A percentile compares a stretch with the other conserved stretches of the same genome.
Conservation (phyloP, 768 basidiomycete species). For the Collybia sp. region DNA sequence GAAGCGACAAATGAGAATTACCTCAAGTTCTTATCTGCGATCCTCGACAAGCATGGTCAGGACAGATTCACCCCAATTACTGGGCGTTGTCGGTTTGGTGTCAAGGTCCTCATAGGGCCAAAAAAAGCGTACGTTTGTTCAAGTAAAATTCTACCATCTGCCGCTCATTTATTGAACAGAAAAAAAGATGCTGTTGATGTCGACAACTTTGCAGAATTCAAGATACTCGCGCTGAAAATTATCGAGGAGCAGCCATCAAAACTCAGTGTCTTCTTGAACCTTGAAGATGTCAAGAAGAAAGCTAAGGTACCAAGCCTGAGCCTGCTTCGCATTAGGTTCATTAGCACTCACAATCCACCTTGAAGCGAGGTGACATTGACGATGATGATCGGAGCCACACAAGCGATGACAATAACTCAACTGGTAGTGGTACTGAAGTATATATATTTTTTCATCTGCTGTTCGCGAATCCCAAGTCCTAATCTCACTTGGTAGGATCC, state of each 20-base stretch:
- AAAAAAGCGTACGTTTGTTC: background rate
- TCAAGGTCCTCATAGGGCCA: constrained; percentile 2
- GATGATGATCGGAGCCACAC: no score
- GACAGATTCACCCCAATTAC: constrained; percentile 3
- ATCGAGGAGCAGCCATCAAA: constrained; percentile 6
- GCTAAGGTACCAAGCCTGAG: no score
- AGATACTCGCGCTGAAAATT: constrained; percentile 6
- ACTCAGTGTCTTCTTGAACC: constrained; percentile 8
- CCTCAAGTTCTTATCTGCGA: constrained; percentile 4
- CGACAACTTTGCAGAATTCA: constrained; percentile 9
- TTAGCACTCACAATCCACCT: no score
- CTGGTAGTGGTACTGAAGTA: no score
- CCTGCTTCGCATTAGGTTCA: no score
- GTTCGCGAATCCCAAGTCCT: no score
- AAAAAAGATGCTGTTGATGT: constrained; percentile 16
- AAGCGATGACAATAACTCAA: no score
- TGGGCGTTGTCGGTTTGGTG: background rate
- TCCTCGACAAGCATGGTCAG: constrained; percentile 5
- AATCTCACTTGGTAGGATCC: no score
- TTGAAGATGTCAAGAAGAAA: constrained; percentile 9
- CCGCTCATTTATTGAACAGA: constrained; percentile 3
- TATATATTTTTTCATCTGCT: no score
- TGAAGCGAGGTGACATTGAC: no score
- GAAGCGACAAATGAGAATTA: constrained; percentile 1
- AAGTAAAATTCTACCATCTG: no score